A percentile compares a stretch with the other conserved stretches of the same genome.
Evolutionary conservation across 768 basidiomycete species (phyloP).

Genomic region (Termitomyces sp.): DNA sequence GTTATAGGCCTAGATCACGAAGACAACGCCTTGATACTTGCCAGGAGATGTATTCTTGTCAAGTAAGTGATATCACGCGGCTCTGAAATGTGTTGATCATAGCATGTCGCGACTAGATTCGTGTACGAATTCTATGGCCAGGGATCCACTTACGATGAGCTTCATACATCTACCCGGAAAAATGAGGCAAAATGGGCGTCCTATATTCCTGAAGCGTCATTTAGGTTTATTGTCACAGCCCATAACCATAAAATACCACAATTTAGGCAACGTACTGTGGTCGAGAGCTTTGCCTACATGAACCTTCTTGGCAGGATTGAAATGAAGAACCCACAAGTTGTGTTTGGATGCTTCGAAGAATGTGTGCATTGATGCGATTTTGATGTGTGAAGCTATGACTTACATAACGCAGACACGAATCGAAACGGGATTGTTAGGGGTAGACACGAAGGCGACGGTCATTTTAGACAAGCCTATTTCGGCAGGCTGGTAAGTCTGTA

Average conservation of each 20-base stretch:
- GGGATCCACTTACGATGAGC: constrained; percentile 60
- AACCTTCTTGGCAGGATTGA: constrained; percentile 75
- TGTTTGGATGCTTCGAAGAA: constrained; percentile 78
- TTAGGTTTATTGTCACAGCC: constrained; percentile 73
- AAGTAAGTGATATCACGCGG: constrained; percentile 42
- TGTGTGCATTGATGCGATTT: constrained; percentile 43
- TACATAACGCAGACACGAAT: constrained; percentile 37
- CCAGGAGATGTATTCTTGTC: constrained; percentile 74
- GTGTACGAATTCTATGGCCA: constrained; percentile 76
- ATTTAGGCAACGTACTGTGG: constrained; percentile 54
- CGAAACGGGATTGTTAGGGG: constrained; percentile 39
- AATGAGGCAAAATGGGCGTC: constrained; percentile 48
- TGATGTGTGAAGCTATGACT: background rate
- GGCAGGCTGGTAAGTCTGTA: constrained; percentile 73
- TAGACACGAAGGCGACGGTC: constrained; percentile 57
- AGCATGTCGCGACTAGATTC: constrained; percentile 39
- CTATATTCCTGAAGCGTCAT: constrained; percentile 64
- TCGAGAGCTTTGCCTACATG: constrained; percentile 86
- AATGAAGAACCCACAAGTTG: constrained; percentile 73
- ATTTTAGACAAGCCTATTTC: constrained; percentile 70
- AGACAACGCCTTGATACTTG: constrained; percentile 69
- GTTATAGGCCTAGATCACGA: constrained; percentile 63
- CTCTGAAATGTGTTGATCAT: background rate
- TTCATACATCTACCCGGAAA: constrained; percentile 53
- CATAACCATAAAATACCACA: constrained; percentile 75